Percentiles rank a stretch among this genome's conserved stretches.
Conservation (phyloP, 768 basidiomycete species). For the Pleurotus tuber-regium region DNA sequence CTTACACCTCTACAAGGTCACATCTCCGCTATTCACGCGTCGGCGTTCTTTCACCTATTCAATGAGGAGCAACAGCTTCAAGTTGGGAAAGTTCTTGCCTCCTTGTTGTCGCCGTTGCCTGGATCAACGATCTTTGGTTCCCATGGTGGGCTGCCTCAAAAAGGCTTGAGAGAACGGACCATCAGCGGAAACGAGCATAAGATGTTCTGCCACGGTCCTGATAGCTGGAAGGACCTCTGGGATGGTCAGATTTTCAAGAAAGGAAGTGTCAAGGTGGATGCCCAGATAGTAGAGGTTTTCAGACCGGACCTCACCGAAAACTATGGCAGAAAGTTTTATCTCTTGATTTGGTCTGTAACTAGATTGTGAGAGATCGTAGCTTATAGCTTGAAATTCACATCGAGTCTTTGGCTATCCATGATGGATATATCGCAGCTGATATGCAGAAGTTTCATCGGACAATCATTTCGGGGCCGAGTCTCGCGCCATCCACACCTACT, state of each 20-base stretch:
- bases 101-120: conserved; percentile 37
- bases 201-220: conserved; percentile 35
- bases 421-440: too few species aligned
- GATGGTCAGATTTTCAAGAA: conserved; percentile 29
- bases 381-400: too few species aligned
- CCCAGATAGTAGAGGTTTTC: conserved; percentile 18
- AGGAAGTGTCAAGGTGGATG: conserved; percentile 29
- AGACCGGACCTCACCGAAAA: neutral
- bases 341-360: conserved; percentile 24
- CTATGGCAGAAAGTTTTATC: conserved; percentile 4
- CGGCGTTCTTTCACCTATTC: conserved; percentile 56
- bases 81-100: conserved; percentile 39
- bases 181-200: neutral
- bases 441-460: too few species aligned
- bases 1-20: conserved; percentile 45
- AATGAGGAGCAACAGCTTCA: conserved; percentile 32
- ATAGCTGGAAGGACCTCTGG: conserved; percentile 36
- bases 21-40: conserved; percentile 47
- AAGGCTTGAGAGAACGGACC: conserved; percentile 20
- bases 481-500: too few species aligned
- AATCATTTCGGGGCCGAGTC: too few species aligned
- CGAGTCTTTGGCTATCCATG: too few species aligned
- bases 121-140: conserved; percentile 47
- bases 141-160: conserved; percentile 32
- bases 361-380: conserved; percentile 14